These are phyloP conservation scores for Suillus paluster DNA, from an alignment of 768 basidiomycete species.

Conservation along the genomic window DNA sequence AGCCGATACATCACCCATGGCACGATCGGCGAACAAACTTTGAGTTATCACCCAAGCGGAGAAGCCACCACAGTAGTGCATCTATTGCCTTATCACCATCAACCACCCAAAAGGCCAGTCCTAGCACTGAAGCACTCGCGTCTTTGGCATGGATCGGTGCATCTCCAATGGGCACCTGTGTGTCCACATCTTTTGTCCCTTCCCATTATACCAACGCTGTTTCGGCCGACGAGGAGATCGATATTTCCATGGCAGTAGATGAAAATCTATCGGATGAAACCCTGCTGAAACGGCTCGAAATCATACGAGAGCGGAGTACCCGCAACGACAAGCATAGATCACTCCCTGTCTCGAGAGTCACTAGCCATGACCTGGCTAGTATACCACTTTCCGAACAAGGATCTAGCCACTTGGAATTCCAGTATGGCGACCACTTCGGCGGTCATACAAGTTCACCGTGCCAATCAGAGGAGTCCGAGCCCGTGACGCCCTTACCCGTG, in stretches of 20 bases:
- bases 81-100: background rate
- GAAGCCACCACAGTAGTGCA: background rate
- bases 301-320: slow-evolving; percentile 37
- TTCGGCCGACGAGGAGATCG: slow-evolving; percentile 40
- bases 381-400: background rate
- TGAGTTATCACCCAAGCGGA: slow-evolving; percentile 1
- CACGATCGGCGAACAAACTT: slow-evolving; percentile 29
- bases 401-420: background rate
- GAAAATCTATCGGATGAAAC: slow-evolving; percentile 55
- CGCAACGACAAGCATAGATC: background rate
- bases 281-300: slow-evolving; percentile 52
- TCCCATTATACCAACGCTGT: slow-evolving; percentile 8
- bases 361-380: background rate
- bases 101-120: slow-evolving; percentile 13
- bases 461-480: background rate
- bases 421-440: background rate
- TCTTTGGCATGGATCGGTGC: slow-evolving; percentile 39
- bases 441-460: no score
- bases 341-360: background rate
- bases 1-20: slow-evolving; percentile 37
- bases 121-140: slow-evolving; percentile 32
- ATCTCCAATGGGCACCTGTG: slow-evolving; percentile 8
- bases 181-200: background rate
- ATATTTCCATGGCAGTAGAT: slow-evolving; percentile 52
- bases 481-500: slow-evolving; percentile 2